Percentiles rank a stretch among this genome's conserved stretches.
Evolutionary conservation across 2,329 filamentous ascomycete species (phyloP).

Genomic region (Emergomyces orientalis): DNA sequence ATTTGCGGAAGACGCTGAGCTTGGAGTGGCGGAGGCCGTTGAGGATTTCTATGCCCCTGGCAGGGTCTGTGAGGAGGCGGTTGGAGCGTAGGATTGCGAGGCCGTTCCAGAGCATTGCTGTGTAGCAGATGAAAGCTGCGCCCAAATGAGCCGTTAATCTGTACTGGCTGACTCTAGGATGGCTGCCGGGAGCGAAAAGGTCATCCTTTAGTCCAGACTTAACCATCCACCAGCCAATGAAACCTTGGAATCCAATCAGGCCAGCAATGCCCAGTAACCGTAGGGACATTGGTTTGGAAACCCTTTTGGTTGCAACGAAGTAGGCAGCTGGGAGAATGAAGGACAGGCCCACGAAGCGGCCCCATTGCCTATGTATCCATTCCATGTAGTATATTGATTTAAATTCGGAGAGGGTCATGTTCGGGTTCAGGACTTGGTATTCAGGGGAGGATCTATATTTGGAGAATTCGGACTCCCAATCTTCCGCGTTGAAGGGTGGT

Average conservation of each 20-base stretch:
- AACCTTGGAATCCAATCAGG: conserved; percentile 88
- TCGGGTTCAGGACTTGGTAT: conserved; percentile 81
- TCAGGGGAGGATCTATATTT: conserved; percentile 91
- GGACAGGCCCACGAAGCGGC: conserved; percentile 77
- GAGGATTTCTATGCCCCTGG: conserved; percentile 52
- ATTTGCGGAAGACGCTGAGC: conserved; percentile 64
- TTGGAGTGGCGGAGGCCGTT: conserved; percentile 55
- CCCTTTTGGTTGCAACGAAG: conserved; percentile 71
- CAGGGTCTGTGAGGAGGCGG: conserved; percentile 58
- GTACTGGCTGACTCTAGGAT: conserved; percentile 92
- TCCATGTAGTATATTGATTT: conserved; percentile 99
- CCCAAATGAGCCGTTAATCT: conserved; percentile 80
- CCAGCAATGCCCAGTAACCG: conserved; percentile 74
- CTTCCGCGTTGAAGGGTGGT: conserved; percentile 64
- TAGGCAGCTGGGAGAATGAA: conserved; percentile 84
- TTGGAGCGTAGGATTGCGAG: conserved; percentile 73
- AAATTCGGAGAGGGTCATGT: conserved; percentile 89
- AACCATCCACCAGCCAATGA: conserved; percentile 99
- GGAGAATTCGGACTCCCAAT: conserved; percentile 88
- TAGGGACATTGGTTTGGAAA: conserved; percentile 66
- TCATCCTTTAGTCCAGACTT: conserved; percentile 93
- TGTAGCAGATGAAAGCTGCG: conserved; percentile 85
- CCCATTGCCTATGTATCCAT: conserved; percentile 93
- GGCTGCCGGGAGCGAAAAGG: conserved; percentile 79
- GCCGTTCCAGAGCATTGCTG: conserved; percentile 86